Percentiles rank a stretch among this genome's conserved stretches.
Evolutionary conservation across 129 eudicot genomes (phyloP).

Genomic region (Flaveria ramosissima): DNA sequence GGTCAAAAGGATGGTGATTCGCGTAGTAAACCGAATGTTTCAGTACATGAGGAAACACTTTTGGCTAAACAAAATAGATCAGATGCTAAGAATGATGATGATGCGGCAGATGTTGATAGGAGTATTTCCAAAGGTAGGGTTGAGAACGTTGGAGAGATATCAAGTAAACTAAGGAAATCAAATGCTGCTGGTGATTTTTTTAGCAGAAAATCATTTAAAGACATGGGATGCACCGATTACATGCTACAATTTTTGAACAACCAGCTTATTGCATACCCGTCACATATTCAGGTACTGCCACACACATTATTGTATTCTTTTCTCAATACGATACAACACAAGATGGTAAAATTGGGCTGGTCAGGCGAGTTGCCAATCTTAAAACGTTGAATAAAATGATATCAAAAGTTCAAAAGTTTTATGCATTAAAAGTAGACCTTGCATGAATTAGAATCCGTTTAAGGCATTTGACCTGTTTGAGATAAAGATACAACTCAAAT

Average conservation of each 20-base stretch:
- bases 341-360: background rate
- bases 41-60: constrained; percentile 30
- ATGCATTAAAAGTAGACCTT: background rate
- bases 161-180: constrained; percentile 47
- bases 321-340: background rate
- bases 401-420: background rate
- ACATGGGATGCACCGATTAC: constrained; percentile 67
- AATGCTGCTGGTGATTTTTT: constrained; percentile 58
- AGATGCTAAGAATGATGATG: constrained; percentile 22
- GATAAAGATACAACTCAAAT: background rate
- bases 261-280: constrained; percentile 63
- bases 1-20: constrained; percentile 26
- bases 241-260: constrained; percentile 58
- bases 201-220: constrained; percentile 80
- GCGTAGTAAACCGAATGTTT: constrained; percentile 21
- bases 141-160: constrained; percentile 7
- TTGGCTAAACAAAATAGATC: constrained; percentile 27
- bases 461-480: background rate
- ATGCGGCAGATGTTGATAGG: constrained; percentile 1
- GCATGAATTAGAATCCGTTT: background rate
- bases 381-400: background rate
- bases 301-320: background rate
- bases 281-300: constrained; percentile 81
- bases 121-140: constrained; percentile 10
- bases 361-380: background rate